Evolutionary conservation across 768 basidiomycete genomes (phyloP), one percentile per base, ranked within the genome.

Genomic region (Tylopilus balloui): DNA sequence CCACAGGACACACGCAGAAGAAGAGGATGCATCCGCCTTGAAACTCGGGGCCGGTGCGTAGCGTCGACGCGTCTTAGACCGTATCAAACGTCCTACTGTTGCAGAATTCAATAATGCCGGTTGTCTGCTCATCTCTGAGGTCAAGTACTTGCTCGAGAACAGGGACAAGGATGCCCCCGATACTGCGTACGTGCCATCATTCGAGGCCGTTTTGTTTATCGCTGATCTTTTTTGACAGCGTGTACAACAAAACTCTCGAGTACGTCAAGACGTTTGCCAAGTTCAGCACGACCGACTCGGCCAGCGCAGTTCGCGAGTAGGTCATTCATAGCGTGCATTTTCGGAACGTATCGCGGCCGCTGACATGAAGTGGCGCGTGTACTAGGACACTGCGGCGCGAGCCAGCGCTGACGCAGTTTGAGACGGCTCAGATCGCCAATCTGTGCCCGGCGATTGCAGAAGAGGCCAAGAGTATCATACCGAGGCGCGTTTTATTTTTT

Each of bases 351-450:
- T 6, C n/a, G 4, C 3, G 19, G n/a, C 32, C 32, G 11, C 34
- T 35, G 34, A 35, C n/a, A 7, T 35, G 34, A 35, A 15, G 34
- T 8, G 34, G 34, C 34, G n/a, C 17, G 34, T 34, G 29, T 13
- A 13, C 17, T 28, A 92, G 90, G 62, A 88, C 87, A 1, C 70
- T 94, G 7, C 78, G 86, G 43, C 75, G 89, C 55, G 89, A 92
- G 60, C 79, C 84, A 0, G 81, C 81, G 3, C 65, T 95, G 32
- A 90, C 90, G 2, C 88, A 89, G 60, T 94, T 93, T 57, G 92
- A 95, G 72, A 88, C 88, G 4, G 91, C 92, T 3, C 92, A 95
- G 63, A 88, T 95, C 45, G 90, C 90, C 14, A 95, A 95, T 60
- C 68, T 95, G 47, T 92, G 89, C 61, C 92, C 92, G 13, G 88